Percentiles rank a stretch among this genome's conserved stretches.
phyloP scores from a whole-genome alignment of 2,329 filamentous ascomycete genomes.

The Alternaria brassicae region DNA sequence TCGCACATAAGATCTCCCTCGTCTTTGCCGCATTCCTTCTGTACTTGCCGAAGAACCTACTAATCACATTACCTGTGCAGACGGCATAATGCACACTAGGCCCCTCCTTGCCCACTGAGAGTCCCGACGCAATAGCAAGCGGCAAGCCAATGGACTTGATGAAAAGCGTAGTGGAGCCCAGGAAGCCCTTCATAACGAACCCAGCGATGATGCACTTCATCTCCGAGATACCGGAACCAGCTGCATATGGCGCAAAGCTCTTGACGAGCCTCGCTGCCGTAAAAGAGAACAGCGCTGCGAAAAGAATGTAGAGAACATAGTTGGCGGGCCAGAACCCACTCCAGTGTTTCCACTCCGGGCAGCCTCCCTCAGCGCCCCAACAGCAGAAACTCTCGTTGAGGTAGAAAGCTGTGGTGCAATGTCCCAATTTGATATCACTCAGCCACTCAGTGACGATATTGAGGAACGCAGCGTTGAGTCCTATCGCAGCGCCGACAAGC shows the following conservation, averaged over 20 bases:
- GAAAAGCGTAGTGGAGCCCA: conserved; percentile 86
- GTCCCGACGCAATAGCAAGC: conserved; percentile 88
- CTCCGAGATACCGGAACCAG: conserved; percentile 95
- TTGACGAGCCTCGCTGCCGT: conserved; percentile 85
- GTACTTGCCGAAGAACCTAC: conserved; percentile 90
- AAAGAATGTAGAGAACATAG: conserved; percentile 86
- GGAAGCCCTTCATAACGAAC: conserved; percentile 98
- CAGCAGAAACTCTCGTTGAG: conserved; percentile 98
- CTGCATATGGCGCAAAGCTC: conserved; percentile 92
- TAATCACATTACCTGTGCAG: conserved; percentile 96
- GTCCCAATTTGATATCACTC: conserved; percentile 92
- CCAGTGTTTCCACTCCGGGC: conserved; percentile 89
- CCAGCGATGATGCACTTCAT: conserved; percentile 99
- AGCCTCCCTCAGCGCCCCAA: conserved; percentile 92
- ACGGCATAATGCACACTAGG: conserved; percentile 99
- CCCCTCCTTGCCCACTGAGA: conserved; percentile 96
- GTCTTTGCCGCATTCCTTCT: conserved; percentile 91
- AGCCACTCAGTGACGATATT: conserved; percentile 98
- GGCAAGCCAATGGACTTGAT: conserved; percentile 95
- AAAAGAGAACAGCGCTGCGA: conserved; percentile 83
- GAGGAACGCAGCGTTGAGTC: conserved; percentile 87
- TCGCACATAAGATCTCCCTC: conserved; percentile 91
- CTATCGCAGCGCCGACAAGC: conserved; percentile 89
- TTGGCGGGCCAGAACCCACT: conserved; percentile 78
- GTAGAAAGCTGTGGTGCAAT: conserved; percentile 95